These are phyloP conservation scores for Acer negundo DNA, from an alignment of 345 rosid species.

Conservation along the genomic window DNA sequence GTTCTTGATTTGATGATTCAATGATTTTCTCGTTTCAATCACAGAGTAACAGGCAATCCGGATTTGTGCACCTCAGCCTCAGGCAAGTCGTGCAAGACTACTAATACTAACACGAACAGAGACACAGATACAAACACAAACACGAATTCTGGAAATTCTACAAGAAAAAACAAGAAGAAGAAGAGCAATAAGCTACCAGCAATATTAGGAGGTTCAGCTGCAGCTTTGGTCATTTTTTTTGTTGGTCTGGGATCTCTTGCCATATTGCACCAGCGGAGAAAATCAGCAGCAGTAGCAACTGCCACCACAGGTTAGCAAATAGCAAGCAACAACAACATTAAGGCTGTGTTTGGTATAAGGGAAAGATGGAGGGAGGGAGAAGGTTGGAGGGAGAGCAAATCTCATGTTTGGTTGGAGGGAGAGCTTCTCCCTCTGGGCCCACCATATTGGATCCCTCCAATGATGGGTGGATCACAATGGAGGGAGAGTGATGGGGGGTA, in stretches of 20 bases:
- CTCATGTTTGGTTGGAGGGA: too few relatives aligned
- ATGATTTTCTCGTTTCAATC: background rate
- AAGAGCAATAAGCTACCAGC: background rate
- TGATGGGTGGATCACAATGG: too few relatives aligned
- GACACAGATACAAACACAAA: background rate
- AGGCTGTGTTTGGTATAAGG: too few relatives aligned
- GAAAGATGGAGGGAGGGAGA: too few relatives aligned
- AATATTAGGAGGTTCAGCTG: background rate
- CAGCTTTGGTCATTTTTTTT: background rate
- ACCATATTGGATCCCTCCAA: too few relatives aligned
- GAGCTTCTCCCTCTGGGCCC: too few relatives aligned
- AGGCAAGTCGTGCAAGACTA: conserved; percentile 17
- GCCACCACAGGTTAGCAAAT: background rate
- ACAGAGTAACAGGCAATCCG: conserved; percentile 36
- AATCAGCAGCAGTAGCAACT: background rate
- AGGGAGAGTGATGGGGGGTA: too few relatives aligned
- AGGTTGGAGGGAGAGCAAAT: too few relatives aligned
- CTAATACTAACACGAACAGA: background rate
- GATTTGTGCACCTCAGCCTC: conserved; percentile 30
- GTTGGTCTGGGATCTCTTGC: background rate
- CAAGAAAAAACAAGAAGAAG: background rate
- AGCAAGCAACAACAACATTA: too few relatives aligned
- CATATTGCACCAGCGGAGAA: background rate
- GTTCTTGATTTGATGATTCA: background rate
- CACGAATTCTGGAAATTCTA: background rate